A percentile compares a stretch with the other conserved stretches of the same genome.
These are phyloP conservation scores for Helenozyma baotianmanensis DNA, from an alignment of 805 yeast genomes.

Conservation along the genomic window DNA sequence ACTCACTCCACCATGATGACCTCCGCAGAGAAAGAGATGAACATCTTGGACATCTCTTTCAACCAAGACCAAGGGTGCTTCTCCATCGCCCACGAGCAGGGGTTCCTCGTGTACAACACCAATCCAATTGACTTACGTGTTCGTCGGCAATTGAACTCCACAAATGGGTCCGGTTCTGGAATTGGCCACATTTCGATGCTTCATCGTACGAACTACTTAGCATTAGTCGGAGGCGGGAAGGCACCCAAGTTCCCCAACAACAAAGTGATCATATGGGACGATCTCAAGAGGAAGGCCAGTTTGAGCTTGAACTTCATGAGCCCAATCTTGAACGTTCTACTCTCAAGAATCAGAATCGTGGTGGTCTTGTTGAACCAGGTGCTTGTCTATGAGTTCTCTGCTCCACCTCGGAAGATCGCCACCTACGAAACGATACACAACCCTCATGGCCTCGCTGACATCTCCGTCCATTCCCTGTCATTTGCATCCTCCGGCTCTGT, in stretches of 20 bases:
- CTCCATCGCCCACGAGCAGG: constrained; percentile 73
- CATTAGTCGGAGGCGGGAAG: constrained; percentile 85
- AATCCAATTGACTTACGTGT: constrained; percentile 82
- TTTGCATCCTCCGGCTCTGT: constrained; percentile 5
- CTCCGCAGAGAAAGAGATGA: constrained; percentile 21
- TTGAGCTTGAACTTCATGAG: constrained; percentile 70
- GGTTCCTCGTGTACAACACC: constrained; percentile 80
- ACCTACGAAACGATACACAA: constrained; percentile 64
- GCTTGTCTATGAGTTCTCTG: constrained; percentile 71
- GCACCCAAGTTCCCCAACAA: constrained; percentile 74
- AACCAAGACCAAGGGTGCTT: constrained; percentile 92
- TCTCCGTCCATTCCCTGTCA: constrained; percentile 31
- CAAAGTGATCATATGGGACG: constrained; percentile 89
- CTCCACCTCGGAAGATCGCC: constrained; percentile 68
- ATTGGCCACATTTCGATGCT: constrained; percentile 79
- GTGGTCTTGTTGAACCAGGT: constrained; percentile 67
- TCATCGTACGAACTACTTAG: constrained; percentile 85
- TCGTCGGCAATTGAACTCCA: constrained; percentile 43
- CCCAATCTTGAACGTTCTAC: constrained; percentile 66
- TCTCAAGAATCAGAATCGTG: constrained; percentile 72
- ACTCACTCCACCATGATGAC: no score
- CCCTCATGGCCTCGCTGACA: constrained; percentile 59
- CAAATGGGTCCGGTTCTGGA: constrained; percentile 41
- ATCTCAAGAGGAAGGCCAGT: constrained; percentile 69
- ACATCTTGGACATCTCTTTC: constrained; percentile 58